phyloP scores from a whole-genome alignment of 1,284 basidiomycete genomes.

The Cryptococcus sp. region DNA sequence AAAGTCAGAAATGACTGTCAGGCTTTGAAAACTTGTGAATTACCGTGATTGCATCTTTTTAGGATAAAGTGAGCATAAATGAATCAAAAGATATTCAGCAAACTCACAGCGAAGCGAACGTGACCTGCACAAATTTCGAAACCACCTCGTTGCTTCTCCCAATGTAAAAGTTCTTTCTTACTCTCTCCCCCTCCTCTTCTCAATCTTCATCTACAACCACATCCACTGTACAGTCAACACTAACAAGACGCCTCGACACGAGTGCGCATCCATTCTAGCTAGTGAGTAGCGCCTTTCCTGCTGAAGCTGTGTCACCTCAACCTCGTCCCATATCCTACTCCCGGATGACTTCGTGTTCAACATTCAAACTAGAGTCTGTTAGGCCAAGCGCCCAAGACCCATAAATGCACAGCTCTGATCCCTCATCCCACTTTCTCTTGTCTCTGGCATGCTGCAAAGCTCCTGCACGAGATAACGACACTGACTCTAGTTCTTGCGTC shows the following conservation, averaged over 20 bases:
- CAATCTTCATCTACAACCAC: slow-evolving; percentile 3
- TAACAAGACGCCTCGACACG: neutral
- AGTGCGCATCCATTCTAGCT: neutral
- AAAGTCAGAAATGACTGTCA: neutral
- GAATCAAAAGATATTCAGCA: slow-evolving; percentile 5
- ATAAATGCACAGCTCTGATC: slow-evolving; percentile 53
- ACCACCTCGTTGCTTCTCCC: neutral
- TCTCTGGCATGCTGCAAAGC: slow-evolving; percentile 3
- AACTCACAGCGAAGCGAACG: neutral
- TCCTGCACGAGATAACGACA: neutral
- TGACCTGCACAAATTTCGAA: slow-evolving; percentile 7
- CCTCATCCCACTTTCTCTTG: slow-evolving; percentile 5
- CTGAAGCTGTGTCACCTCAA: neutral
- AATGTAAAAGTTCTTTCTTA: neutral
- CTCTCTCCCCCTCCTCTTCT: neutral
- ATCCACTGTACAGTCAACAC: neutral
- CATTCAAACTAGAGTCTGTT: slow-evolving; percentile 55
- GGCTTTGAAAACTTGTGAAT: neutral
- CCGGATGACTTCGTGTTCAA: slow-evolving; percentile 52
- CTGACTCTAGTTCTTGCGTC: slow-evolving; percentile 2
- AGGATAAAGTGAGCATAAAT: slow-evolving; percentile 33
- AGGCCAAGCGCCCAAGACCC: slow-evolving; percentile 54
- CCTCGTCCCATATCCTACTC: slow-evolving; percentile 11
- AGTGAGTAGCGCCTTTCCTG: slow-evolving; percentile 1
- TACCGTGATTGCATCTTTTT: slow-evolving; percentile 24